Percentiles rank a stretch among this genome's conserved stretches.
Evolutionary conservation across 192 early-diverging fungal species (phyloP).

Genomic region (Backusella parvicylindrica): DNA sequence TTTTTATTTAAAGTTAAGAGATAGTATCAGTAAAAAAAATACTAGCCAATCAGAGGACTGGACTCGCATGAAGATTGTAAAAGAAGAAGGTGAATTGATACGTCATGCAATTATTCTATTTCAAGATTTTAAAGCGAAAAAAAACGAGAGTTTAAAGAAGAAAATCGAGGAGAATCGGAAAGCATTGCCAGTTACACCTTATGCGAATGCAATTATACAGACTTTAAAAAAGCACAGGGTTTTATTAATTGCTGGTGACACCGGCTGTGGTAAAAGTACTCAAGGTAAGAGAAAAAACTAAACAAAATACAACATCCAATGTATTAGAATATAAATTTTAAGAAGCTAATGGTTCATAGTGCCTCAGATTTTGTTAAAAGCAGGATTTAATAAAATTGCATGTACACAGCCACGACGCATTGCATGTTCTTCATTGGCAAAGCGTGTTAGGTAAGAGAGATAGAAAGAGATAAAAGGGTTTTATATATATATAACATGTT

Average conservation of each 20-base stretch:
- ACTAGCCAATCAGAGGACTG: not conserved
- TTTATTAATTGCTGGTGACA: slow-evolving; percentile 69
- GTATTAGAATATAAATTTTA: too few relatives aligned
- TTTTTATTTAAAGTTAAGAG: slow-evolving; percentile 22
- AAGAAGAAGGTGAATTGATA: slow-evolving; percentile 23
- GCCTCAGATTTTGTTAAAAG: slow-evolving; percentile 83
- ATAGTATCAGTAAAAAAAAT: slow-evolving; percentile 3
- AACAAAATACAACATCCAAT: too few relatives aligned
- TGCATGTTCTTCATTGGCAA: slow-evolving; percentile 56
- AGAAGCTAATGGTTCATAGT: slow-evolving; percentile 35
- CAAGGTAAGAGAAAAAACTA: too few relatives aligned
- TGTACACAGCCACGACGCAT: slow-evolving; percentile 92
- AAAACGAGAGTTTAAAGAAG: slow-evolving; percentile 19
- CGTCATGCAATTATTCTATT: slow-evolving; percentile 49
- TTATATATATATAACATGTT: not conserved
- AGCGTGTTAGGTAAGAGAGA: slow-evolving; percentile 46
- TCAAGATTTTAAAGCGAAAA: slow-evolving; percentile 47
- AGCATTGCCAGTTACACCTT: slow-evolving; percentile 60
- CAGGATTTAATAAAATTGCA: slow-evolving; percentile 66
- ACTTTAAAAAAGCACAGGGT: slow-evolving; percentile 55
- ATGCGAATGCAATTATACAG: slow-evolving; percentile 54
- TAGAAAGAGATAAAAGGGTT: not conserved
- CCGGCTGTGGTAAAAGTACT: slow-evolving; percentile 69
- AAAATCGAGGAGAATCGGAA: slow-evolving; percentile 55
- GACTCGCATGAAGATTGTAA: not conserved